Conservation (phyloP, 2,329 filamentous ascomycete species). For the Pseudogymnoascus sp. region DNA sequence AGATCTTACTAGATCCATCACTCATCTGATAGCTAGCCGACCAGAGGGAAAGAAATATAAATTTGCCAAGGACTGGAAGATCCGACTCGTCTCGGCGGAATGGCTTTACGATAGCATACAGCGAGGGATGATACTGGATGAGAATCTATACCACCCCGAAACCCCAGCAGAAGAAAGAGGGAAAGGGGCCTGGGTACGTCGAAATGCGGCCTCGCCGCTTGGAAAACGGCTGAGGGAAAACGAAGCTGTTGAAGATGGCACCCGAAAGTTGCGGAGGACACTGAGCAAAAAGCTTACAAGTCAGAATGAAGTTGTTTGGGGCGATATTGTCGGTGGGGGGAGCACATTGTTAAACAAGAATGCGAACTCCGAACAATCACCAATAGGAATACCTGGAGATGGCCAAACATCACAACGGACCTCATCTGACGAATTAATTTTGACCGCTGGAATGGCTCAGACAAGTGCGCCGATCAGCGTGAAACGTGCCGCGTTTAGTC, state of each 20-base stretch:
- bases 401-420: neutral
- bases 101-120: constrained; percentile 81
- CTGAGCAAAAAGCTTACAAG: constrained; percentile 76
- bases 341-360: constrained; percentile 13
- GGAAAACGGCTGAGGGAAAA: constrained; percentile 55
- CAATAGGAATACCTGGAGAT: neutral
- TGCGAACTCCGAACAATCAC: neutral
- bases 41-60: constrained; percentile 85
- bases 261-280: constrained; percentile 77
- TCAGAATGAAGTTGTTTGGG: constrained; percentile 83
- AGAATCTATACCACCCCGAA: constrained; percentile 72
- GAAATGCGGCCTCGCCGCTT: constrained; percentile 38
- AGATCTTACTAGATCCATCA: constrained; percentile 78
- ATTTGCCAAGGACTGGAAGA: constrained; percentile 75
- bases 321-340: constrained; percentile 63
- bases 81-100: constrained; percentile 70
- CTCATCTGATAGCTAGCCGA: constrained; percentile 74
- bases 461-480: neutral
- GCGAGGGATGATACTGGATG: constrained; percentile 85
- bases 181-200: constrained; percentile 64
- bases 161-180: constrained; percentile 66
- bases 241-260: constrained; percentile 47
- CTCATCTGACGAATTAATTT: neutral
- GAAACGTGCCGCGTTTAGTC: constrained; percentile 31
- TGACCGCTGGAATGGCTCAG: neutral